A percentile compares a stretch with the other conserved stretches of the same genome.
phyloP scores from a whole-genome alignment of 371 early-diverging fungal genomes.

The Apophysomyces trapeziformis region DNA sequence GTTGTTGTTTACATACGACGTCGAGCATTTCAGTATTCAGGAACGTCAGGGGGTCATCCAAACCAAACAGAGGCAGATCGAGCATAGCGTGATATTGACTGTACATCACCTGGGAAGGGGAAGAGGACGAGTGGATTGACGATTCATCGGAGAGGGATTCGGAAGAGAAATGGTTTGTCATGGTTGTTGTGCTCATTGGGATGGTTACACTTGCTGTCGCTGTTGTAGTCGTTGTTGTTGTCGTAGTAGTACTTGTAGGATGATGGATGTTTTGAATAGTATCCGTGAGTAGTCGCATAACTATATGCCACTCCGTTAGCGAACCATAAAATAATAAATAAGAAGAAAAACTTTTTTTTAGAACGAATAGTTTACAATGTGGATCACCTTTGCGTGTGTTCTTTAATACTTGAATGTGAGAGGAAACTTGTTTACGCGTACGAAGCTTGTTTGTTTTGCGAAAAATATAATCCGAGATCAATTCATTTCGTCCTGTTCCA shows the following conservation, averaged over 20 bases:
- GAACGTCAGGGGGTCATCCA: neutral
- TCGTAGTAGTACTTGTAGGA: constrained; percentile 4
- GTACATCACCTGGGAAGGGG: constrained; percentile 54
- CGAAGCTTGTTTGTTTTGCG: constrained; percentile 66
- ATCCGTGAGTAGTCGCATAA: constrained; percentile 62
- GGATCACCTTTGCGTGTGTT: constrained; percentile 70
- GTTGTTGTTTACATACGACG: constrained; percentile 5
- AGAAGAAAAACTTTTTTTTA: neutral
- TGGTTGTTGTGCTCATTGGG: neutral
- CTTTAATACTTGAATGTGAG: constrained; percentile 78
- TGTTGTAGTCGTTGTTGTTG: neutral
- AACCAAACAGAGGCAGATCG: neutral
- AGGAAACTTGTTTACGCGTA: constrained; percentile 78
- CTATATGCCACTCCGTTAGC: constrained; percentile 26
- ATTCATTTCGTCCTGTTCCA: constrained; percentile 66
- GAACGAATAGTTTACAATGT: constrained; percentile 46
- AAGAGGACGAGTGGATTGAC: constrained; percentile 41
- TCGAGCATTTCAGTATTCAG: constrained; percentile 2
- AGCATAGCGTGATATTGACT: constrained; percentile 16
- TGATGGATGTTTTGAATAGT: constrained; percentile 14
- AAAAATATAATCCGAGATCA: constrained; percentile 78
- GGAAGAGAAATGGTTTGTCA: constrained; percentile 15
- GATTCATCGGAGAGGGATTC: constrained; percentile 52
- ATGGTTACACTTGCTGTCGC: neutral
- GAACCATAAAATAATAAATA: neutral